Base-by-base conservation (phyloP, 1,139 yeast species). In the Hyphopichia pseudoburtonii region DNA sequence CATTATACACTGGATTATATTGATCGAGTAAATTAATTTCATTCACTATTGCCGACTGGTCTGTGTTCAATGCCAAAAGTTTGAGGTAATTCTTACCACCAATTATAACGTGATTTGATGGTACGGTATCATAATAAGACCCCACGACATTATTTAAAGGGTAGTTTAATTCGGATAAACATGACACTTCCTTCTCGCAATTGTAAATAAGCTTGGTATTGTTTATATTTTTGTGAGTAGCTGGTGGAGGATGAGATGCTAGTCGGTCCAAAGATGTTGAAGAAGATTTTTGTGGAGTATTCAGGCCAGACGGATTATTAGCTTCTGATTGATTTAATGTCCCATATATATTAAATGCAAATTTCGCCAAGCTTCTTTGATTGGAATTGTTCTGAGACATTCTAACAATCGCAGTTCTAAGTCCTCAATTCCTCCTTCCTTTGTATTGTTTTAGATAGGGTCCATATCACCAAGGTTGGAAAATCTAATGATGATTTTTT, bases 1-100 rank as follows among this genome's bases (percentile, higher is more conserved):
- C 74, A 23, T 18, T 29, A 68, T 43, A 80, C 56, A 47, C 71
- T 60, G 43, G 80, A 64, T 18, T 17, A 71, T 64, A 32, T 69
- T 68, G 36, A 64, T 78, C 59, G 69, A 82, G 40, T 57, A 71
- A 44, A 66, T 74, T 52, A 54, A 67, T 45, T 56, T 75, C 76
- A 23, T 62, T 64, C 18, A 64, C 41, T 2, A 71, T 58, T 30
- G 46, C 59, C 38, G 50, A 59, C 57, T 57, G 77, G 57, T 65
- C 72, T 21, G 55, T 52, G 36, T 68, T 65, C 12, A 79, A 54
- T 28, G 70, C 68, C 32, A 80, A 53, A 6, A 80, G 47, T 45
- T 76, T 78, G 34, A 81, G 59, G 43, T 73, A 66, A 47, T 79
- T 79, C 44, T 80, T 74, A 1, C 86, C 85, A 2, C 85, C 85